phyloP scores from a whole-genome alignment of 2,329 filamentous ascomycete genomes.

The Alternaria angustiovoidea region DNA sequence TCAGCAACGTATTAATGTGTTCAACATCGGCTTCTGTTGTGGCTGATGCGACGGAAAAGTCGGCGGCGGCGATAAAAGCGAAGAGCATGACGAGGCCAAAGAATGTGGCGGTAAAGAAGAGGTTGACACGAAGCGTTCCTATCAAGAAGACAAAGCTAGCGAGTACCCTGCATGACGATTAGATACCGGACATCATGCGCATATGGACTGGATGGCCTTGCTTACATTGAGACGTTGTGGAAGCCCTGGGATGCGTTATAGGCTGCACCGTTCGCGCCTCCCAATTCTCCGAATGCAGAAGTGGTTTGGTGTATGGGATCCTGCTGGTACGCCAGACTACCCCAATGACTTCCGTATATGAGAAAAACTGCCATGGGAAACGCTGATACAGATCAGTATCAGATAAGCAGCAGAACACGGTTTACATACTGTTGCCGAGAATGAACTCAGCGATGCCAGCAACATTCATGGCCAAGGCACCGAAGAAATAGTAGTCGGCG shows the following conservation, averaged over 20 bases:
- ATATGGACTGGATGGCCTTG: neutral
- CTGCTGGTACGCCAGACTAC: conserved; percentile 30
- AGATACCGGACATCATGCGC: neutral
- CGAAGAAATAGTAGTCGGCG: conserved; percentile 37
- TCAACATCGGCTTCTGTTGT: conserved; percentile 23
- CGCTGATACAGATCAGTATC: conserved; percentile 14
- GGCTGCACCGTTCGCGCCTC: conserved; percentile 26
- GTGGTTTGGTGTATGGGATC: conserved; percentile 29
- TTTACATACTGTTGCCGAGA: conserved; percentile 26
- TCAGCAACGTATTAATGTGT: conserved; percentile 24
- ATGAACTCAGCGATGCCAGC: conserved; percentile 33
- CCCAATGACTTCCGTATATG: conserved; percentile 32
- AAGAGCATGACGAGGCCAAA: conserved; percentile 31
- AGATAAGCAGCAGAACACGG: no score
- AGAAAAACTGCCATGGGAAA: conserved; percentile 36
- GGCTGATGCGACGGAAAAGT: conserved; percentile 21
- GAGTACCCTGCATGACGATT: conserved; percentile 20
- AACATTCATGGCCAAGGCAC: conserved; percentile 29
- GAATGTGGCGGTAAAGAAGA: conserved; percentile 26
- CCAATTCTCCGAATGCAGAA: conserved; percentile 20
- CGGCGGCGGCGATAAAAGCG: conserved; percentile 29
- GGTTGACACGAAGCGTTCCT: conserved; percentile 28
- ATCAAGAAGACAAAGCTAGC: conserved; percentile 29
- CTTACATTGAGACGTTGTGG: conserved; percentile 32
- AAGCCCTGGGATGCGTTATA: conserved; percentile 34